These are phyloP conservation scores for Populus tomentosa DNA, from an alignment of 441 rosid species.

Conservation along the genomic window DNA sequence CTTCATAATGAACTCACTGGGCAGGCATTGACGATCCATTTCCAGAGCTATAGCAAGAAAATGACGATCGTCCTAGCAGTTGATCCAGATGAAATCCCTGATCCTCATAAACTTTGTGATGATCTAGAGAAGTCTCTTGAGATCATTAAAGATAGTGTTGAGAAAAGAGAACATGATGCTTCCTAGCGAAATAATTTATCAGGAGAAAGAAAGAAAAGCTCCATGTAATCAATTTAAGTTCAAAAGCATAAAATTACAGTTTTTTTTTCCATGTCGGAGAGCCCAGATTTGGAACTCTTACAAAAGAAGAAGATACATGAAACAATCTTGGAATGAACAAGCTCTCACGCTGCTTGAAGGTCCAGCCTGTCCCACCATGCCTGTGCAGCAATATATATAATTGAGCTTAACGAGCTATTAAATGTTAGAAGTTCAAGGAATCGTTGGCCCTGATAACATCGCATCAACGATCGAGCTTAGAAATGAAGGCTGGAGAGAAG, in stretches of 20 bases:
- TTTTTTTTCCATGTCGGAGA: no score
- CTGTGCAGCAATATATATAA: neutral
- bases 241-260: neutral
- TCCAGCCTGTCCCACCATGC: neutral
- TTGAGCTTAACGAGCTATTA: neutral
- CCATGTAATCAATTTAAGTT: neutral
- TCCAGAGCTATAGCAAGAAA: constrained; percentile 67
- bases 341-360: no score
- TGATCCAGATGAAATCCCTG: constrained; percentile 60
- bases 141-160: constrained; percentile 39
- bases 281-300: neutral
- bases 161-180: constrained; percentile 23
- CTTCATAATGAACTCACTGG: neutral
- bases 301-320: no score
- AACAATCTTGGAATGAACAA: no score
- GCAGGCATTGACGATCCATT: constrained; percentile 80
- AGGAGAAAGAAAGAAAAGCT: neutral
- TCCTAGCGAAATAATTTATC: neutral
- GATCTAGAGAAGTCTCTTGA: constrained; percentile 60
- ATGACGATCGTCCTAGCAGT: constrained; percentile 53
- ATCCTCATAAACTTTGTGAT: constrained; percentile 61
- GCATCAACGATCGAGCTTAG: neutral
- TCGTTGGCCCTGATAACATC: neutral
- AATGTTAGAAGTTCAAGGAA: neutral
- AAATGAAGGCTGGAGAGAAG: no score